Evolutionary conservation across 768 basidiomycete genomes (phyloP).

Genomic region (Suillus decipiens): DNA sequence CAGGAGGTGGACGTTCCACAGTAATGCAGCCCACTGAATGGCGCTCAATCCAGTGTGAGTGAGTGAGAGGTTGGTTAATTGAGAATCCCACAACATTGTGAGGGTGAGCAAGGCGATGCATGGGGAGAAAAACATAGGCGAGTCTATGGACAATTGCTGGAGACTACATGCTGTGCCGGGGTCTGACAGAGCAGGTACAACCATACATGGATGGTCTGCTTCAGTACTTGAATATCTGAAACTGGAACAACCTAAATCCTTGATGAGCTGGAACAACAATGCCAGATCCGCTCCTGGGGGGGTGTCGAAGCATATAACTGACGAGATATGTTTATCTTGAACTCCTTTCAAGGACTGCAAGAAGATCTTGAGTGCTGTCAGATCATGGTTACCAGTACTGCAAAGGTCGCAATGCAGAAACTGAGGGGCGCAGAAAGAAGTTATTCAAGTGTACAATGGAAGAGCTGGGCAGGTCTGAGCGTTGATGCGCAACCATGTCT

Average conservation of each 20-base stretch:
- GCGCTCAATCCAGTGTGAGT: neutral
- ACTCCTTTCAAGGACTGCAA: neutral
- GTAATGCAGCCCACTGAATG: neutral
- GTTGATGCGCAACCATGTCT: neutral
- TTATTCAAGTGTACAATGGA: neutral
- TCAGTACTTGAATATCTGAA: neutral
- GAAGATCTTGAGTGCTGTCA: constrained; percentile 4
- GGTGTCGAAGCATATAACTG: neutral
- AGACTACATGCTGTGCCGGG: neutral
- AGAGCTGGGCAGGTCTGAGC: neutral
- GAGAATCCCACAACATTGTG: neutral
- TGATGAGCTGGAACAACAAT: neutral
- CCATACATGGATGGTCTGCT: neutral
- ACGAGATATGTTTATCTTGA: neutral
- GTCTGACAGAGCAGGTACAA: neutral
- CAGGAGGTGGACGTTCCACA: neutral
- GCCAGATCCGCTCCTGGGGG: neutral
- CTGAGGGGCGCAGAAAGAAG: neutral
- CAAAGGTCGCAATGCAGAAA: neutral
- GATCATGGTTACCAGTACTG: neutral
- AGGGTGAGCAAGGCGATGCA: neutral
- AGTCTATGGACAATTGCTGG: neutral
- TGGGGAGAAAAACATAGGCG: neutral
- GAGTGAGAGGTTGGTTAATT: constrained; percentile 1
- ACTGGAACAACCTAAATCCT: neutral